Base-by-base conservation (phyloP, 192 early-diverging fungal genomes). In the Mortierella alpina region DNA sequence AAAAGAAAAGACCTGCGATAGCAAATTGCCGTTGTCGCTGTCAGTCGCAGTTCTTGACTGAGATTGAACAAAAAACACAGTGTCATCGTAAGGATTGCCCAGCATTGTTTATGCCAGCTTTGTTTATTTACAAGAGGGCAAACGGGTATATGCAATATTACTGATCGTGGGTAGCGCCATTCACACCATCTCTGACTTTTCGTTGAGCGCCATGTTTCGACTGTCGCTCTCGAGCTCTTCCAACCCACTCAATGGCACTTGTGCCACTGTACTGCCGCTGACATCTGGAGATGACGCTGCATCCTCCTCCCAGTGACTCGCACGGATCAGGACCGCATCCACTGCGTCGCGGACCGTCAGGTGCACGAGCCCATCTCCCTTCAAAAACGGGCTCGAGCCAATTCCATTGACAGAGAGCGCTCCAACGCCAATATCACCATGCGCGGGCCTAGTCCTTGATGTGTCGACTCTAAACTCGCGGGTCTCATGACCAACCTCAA, bases 311-410 rank as follows among this genome's bases (percentile, higher is more conserved):
- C 69, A 80, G 3, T 15, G 17, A 7, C 45, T 52, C 4, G 56
- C 44, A 18, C 70, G 65, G 44, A 68, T 51, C 59, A 80, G 58
- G 18, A 80, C 50, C 45, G 70, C 49, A 40, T 80, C 70, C 7
- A 80, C 65, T 8, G 77, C 77, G 59, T 80, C 77, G 0, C 77
- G 69, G n/a, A 80, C 77, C n/a, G 77, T 80, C 69, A 80, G 50
- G 59, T 80, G 77, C 8, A 80, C 70, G 18, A 80, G 44, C 0
- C 77, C 77, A 7, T 80, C 70, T n/a, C 72, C 77, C 50, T 80
- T 80, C 70, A 80, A 72, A 55, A 80, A 80, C 1, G 77, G 77
- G 17, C 70, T 68, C 2, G 65, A 59, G 3, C 74, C 66, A 0
- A 59, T 14, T 20, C 75, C 75, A 17, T 68, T 72, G 6, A 72